Percentiles rank a stretch among this genome's conserved stretches.
Evolutionary conservation across 1,139 yeast species (phyloP).

Genomic region (Kodamaea sp.): DNA sequence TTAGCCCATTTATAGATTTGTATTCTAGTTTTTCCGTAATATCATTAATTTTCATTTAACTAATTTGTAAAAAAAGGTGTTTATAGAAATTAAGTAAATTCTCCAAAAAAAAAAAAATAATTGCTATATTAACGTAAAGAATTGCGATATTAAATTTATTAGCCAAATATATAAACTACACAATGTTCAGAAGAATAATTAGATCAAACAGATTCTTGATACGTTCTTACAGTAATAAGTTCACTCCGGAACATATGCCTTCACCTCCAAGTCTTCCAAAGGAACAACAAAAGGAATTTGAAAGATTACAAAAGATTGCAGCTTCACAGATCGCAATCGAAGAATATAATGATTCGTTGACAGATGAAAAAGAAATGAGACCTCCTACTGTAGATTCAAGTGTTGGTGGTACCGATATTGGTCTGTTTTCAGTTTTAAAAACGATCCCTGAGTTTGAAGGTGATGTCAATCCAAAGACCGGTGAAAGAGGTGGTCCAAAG

Average conservation of each 20-base stretch:
- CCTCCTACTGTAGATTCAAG: conserved; percentile 4
- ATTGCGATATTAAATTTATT: too few relatives aligned
- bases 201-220: not conserved
- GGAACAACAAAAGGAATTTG: conserved; percentile 92
- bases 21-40: too few relatives aligned
- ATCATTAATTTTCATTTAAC: too few relatives aligned
- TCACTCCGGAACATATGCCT: conserved; percentile 42
- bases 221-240: conserved; percentile 21
- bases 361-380: conserved; percentile 16
- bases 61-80: too few relatives aligned
- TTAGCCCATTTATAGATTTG: too few relatives aligned
- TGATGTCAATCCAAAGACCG: conserved; percentile 85
- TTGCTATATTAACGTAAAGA: too few relatives aligned
- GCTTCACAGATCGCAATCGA: conserved; percentile 77
- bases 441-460: conserved; percentile 96
- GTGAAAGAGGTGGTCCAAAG: conserved; percentile 98
- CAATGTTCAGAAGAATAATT: conserved; percentile 3
- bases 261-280: conserved; percentile 83
- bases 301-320: conserved; percentile 76
- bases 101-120: too few relatives aligned
- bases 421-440: conserved; percentile 61
- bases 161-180: not conserved
- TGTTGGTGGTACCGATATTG: conserved; percentile 47
- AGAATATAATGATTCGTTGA: conserved; percentile 50
- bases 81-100: too few relatives aligned